Evolutionary conservation across 176 grass and related monocot species (phyloP), one percentile per base, ranked within the genome.

Genomic region (Eleusine coracana): DNA sequence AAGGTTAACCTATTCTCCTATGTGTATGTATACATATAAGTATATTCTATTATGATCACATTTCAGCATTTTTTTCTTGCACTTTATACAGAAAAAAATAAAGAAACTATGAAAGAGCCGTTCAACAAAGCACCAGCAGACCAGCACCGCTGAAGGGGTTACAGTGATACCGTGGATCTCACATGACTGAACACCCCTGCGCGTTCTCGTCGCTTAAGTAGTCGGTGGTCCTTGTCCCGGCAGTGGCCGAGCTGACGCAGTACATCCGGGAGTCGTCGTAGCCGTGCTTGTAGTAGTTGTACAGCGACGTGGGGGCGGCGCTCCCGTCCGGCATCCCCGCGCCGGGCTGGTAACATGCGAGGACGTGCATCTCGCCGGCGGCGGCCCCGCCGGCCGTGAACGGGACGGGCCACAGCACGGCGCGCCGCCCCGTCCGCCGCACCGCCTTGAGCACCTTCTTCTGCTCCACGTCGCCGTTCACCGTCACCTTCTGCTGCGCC

Each of bases 261-360:
- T 95, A 86, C 55, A 98, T 29, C 13, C 71, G 61, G 0, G 90
- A 91, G 79, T 98, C 86, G 68, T 98, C 90, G 79, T 98, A 93
- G 16, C 92, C 90, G 67, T 98, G 92, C 87, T 88, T 91, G 90
- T 95, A 88, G 73, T 95, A 98, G 86, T 98, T 98, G 78, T 95
- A 98, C 11, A 90, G 92, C 4, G 96, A 98, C 5, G 79, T 48
- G 15, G 88, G 62, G 3, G 72, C 46, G 23, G 71, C 80, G 23
- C 37, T 65, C 16, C 29, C 74, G 42, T 65, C 63, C 51, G 78
- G 36, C 48, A 76, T 77, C 17, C 34, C 73, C 0, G 29, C 79
- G 15, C 88, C 88, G 4, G 90, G 90, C 52, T 92, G 80, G 76
- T 82, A 61, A 61, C 44, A 79, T 56, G 54, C 65, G 65, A 89